A percentile compares a stretch with the other conserved stretches of the same genome.
These are phyloP conservation scores for Phytophthora cryptogea DNA, from an alignment of 352 stramenopile genomes.

Conservation along the genomic window DNA sequence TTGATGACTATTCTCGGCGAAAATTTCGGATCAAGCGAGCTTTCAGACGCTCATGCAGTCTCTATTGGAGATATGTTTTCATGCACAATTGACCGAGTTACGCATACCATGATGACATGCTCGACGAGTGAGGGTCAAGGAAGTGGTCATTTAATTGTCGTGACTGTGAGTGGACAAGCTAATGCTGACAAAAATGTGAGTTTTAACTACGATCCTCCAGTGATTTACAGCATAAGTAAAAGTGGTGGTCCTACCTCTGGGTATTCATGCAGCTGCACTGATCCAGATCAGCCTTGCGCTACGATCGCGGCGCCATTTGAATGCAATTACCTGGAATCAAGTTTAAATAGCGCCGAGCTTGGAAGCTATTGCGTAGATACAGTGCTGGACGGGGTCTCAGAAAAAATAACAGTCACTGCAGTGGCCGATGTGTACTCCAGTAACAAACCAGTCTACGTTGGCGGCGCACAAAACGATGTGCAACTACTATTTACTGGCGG, in stretches of 20 bases:
- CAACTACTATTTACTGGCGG: constrained; percentile 43
- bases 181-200: constrained; percentile 22
- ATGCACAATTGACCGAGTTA: constrained; percentile 41
- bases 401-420: constrained; percentile 36
- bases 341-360: constrained; percentile 11
- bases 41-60: constrained; percentile 45
- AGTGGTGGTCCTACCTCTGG: constrained; percentile 50
- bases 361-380: constrained; percentile 44
- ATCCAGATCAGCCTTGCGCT: constrained; percentile 45
- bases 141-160: constrained; percentile 34
- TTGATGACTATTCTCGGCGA: constrained; percentile 46
- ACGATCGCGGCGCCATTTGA: constrained; percentile 44
- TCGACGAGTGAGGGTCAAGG: constrained; percentile 49
- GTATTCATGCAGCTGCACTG: constrained; percentile 51
- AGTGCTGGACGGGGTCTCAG: constrained; percentile 17
- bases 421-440: constrained; percentile 43
- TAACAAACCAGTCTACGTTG: constrained; percentile 46
- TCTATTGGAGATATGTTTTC: constrained; percentile 31
- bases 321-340: constrained; percentile 39
- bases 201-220: constrained; percentile 51
- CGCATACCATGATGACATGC: constrained; percentile 44
- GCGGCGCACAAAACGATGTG: constrained; percentile 14
- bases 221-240: constrained; percentile 46
- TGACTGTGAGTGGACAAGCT: constrained; percentile 45
- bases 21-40: constrained; percentile 55